These are phyloP conservation scores for Peronosclerospora sorghi DNA, from an alignment of 352 stramenopile species.

Conservation along the genomic window DNA sequence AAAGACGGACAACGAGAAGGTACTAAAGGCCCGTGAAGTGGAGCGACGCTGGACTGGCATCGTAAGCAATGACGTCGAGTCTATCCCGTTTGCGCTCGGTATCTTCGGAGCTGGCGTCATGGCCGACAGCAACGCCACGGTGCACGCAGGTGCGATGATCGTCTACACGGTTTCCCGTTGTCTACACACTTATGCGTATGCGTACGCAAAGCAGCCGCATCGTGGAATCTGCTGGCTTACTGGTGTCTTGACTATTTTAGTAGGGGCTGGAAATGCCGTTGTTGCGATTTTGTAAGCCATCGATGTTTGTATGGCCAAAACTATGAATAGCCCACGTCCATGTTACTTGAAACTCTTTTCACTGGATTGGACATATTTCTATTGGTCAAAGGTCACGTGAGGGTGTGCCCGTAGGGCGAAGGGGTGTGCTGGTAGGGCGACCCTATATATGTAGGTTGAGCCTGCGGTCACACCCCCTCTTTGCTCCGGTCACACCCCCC, in stretches of 20 bases:
- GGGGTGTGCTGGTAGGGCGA: no score
- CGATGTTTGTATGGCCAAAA: not conserved
- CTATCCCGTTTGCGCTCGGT: constrained; percentile 37
- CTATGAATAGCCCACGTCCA: no score
- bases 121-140: constrained; percentile 14
- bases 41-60: constrained; percentile 42
- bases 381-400: no score
- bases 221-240: constrained; percentile 29
- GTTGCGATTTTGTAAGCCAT: not conserved
- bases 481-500: no score
- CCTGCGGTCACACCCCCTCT: no score
- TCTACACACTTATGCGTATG: constrained; percentile 38
- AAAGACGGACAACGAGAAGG: constrained; percentile 12
- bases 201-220: constrained; percentile 33
- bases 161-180: constrained; percentile 32
- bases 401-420: no score
- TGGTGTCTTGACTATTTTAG: constrained; percentile 12
- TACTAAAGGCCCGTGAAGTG: constrained; percentile 19
- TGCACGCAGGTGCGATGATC: constrained; percentile 27
- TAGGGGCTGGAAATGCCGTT: not conserved
- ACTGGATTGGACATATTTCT: no score
- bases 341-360: no score
- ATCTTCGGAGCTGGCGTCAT: constrained; percentile 33
- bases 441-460: no score
- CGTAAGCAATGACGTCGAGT: constrained; percentile 52